These are phyloP conservation scores for Rhizopus sp. DNA, from an alignment of 371 early-diverging fungal genomes.

Conservation along the genomic window DNA sequence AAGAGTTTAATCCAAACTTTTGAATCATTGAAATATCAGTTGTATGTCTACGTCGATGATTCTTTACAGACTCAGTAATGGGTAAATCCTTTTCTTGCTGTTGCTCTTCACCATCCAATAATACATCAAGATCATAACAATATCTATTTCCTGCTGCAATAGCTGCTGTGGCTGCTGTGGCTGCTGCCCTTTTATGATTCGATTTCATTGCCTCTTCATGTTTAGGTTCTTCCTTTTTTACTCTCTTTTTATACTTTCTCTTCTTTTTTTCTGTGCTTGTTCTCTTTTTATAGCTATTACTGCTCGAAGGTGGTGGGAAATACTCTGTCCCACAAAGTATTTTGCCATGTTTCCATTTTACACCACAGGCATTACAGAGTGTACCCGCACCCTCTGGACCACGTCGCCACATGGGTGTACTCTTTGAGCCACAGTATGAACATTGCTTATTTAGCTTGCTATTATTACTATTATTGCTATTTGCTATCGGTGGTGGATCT, in stretches of 20 bases:
- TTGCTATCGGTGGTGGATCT: neutral
- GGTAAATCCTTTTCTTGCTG: slow-evolving; percentile 8
- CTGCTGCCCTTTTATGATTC: neutral
- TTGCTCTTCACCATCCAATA: neutral
- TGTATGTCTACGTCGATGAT: slow-evolving; percentile 7
- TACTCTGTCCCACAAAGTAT: slow-evolving; percentile 34
- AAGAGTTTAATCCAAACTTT: slow-evolving; percentile 8
- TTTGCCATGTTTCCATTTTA: slow-evolving; percentile 84
- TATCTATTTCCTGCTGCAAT: slow-evolving; percentile 2
- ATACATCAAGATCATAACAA: neutral
- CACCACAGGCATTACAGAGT: slow-evolving; percentile 91
- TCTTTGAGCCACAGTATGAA: slow-evolving; percentile 77
- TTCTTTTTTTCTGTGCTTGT: slow-evolving; percentile 14
- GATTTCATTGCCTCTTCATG: neutral
- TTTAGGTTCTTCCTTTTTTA: neutral
- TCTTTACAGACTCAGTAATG: slow-evolving; percentile 23
- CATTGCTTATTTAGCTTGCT: slow-evolving; percentile 49
- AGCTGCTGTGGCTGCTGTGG: neutral
- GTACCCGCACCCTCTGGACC: slow-evolving; percentile 81
- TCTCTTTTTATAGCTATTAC: slow-evolving; percentile 9
- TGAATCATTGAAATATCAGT: slow-evolving; percentile 11
- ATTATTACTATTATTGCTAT: neutral
- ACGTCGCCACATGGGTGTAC: slow-evolving; percentile 91
- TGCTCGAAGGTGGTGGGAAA: neutral
- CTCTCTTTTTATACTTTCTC: slow-evolving; percentile 18